Evolutionary conservation across 176 grass and related monocot species (phyloP), one percentile per base, ranked within the genome.

Genomic region (Lolium perenne): DNA sequence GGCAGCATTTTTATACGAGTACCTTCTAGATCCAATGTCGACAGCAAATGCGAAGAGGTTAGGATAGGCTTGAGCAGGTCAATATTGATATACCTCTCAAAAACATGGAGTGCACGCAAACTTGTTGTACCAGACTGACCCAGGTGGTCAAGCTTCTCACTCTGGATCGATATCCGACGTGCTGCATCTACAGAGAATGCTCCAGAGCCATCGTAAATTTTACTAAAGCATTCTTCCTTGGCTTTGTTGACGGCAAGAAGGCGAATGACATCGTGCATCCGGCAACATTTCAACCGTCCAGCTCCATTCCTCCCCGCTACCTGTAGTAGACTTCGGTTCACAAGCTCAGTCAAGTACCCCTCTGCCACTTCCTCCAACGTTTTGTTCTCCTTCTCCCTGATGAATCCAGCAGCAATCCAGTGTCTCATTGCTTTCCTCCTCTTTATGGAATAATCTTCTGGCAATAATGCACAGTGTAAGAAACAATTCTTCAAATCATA

Each of bases 361-460:
- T 89, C 83, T 4, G 83, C 86, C 46, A 83, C 73, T 76, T 89
- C n/a, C 32, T 92, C 90, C 38, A 89, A 11, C 25, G 74, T 83
- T 56, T 63, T 87, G 26, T 20, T 13, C 0, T 49, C 41, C 0
- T 18, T 71, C 59, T 84, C 58, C 49, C 71, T 70, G 1, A 68
- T 68, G 17, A 68, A 68, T 10, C 65, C 65, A 1, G 15, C 65
- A 0, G 65, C 65, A 18, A 68, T 68, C 65, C 65, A 68, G 2
- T 68, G 32, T 14, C 65, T 18, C 32, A 68, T 40, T 68, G 0
- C 32, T 0, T 0, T 68, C 16, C 2, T 68, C 32, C 65, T 68
- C 65, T 18, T 40, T 68, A 68, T 38, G 0, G 8, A 0, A 68
- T 40, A 68, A 68, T 68, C 64, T 18, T 68, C 64, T 68, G 64